Evolutionary conservation across 257 asterid genomes (phyloP).

Genomic region (Gentiana straminea): DNA sequence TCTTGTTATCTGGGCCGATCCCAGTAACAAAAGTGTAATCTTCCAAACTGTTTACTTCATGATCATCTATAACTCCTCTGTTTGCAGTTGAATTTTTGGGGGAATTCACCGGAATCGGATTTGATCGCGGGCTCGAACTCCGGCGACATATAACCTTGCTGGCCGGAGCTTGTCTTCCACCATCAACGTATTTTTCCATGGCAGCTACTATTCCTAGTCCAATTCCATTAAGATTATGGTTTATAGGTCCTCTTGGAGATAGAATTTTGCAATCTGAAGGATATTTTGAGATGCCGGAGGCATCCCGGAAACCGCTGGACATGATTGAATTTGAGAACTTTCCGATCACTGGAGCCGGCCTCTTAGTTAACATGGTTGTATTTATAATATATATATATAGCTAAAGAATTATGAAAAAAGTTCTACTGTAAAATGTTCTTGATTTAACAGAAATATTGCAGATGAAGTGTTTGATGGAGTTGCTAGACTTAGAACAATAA

Average conservation of each 20-base stretch:
- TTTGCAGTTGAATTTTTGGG: conserved; percentile 4
- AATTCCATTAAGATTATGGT: conserved; percentile 57
- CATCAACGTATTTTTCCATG: conserved; percentile 39
- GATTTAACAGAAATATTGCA: background rate
- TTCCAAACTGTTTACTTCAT: conserved; percentile 36
- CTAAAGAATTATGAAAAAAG: background rate
- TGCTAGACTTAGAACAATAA: conserved; percentile 14
- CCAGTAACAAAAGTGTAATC: conserved; percentile 68
- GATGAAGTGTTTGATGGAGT: conserved; percentile 31
- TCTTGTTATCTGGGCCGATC: conserved; percentile 39
- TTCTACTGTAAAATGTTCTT: conserved; percentile 5
- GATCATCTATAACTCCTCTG: conserved; percentile 13
- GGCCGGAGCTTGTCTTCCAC: conserved; percentile 16
- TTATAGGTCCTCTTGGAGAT: conserved; percentile 42
- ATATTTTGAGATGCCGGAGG: conserved; percentile 27
- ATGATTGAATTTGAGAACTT: conserved; percentile 32
- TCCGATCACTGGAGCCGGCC: conserved; percentile 47
- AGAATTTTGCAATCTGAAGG: conserved; percentile 36
- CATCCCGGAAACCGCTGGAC: conserved; percentile 24
- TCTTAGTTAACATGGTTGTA: conserved; percentile 45
- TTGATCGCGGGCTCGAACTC: conserved; percentile 32
- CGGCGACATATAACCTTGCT: conserved; percentile 27
- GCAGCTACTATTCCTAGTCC: conserved; percentile 88
- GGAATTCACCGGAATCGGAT: conserved; percentile 54
- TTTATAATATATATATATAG: background rate